Base-by-base conservation (phyloP, 176 grass and related monocot species). In the Secale cereale region DNA sequence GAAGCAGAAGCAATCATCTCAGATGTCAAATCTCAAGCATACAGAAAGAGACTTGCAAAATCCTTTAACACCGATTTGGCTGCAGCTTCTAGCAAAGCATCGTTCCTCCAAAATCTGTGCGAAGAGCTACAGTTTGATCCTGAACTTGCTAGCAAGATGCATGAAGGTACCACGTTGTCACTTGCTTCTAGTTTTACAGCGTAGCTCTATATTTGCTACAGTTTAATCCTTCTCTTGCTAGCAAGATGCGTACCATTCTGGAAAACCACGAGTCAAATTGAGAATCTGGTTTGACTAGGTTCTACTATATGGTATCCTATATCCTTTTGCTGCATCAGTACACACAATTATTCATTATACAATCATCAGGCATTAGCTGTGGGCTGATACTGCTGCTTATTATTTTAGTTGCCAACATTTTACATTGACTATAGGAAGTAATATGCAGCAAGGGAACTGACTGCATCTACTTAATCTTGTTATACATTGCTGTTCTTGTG, bases 101-200 rank as follows among this genome's bases (percentile, higher is more conserved):
- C 90, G 6, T 96, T 86, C 79, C 97, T 99, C 88, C 93, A 99
- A 91, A 92, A 91, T 88, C 84, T 99, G 39, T 99, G 97, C 31
- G 97, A 92, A 89, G 94, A 96, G 70, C 84, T 99, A 41, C 90
- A 89, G 25, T 96, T 96, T 87, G 91, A 99, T 85, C 93, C 97
- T 73, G 90, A 92, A 82, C 84, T 87, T 52, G 97, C 97, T 69
- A 96, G 94, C 82, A 96, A 89, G 90, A 89, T 99, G 83, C 97
- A 99, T 91, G 88, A 92, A 99, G 97, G 97, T 97, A 85, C 59
- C 32, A 81, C 63, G 76, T 92, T 11, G n/a, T 61, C n/a, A 30
- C 54, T 32, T 76, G 65, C 30, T 79, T 78, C 28, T 54, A 82
- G 31, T 85, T 81, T 75, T 40, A 76, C 87, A 70, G 35, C 8